Evolutionary conservation across 225 moss, liverwort and hornwort genomes (phyloP), one percentile per base, ranked within the genome.

Genomic region (Marchantia polymorpha): DNA sequence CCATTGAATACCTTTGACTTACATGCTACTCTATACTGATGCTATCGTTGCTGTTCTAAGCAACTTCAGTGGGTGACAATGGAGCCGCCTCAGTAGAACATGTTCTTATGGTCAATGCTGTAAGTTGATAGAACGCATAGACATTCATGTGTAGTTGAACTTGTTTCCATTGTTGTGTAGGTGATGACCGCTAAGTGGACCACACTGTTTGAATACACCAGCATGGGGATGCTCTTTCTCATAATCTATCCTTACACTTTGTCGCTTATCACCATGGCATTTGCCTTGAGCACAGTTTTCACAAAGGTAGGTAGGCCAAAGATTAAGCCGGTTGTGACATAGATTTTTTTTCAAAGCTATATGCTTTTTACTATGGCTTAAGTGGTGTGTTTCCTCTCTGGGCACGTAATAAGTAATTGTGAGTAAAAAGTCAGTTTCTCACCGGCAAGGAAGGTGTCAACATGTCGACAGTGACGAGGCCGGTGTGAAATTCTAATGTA

Each of bases 221-320:
- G 87, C 83, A 80, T 70, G 71, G 89, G 86, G 71, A 88, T 86
- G 30, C 84, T 90, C 74, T 93, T 91, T 83, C 60, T 90, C 25
- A 89, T 94, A 78, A 87, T 91, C 63, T 94, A 90, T 79, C 86
- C 91, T 16, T 94, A 87, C 79, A 91, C 93, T 52, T 85, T 94
- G 82, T 93, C 92, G 68, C 81, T 94, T 49, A 93, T 84, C 56
- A 94, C 94, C 49, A 91, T 94, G 93, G 94, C 94, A 64, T 94
- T 93, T 81, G 89, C 94, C 78, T 85, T 94, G 83, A 94, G 94
- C 84, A 87, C 90, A 27, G 75, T 94, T 66, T 93, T 94, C 76
- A 84, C 90, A 25, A 94, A 93, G 91, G 94, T 94, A 79, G 52
- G 77, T 50, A 26, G 50, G 58, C 17, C 74, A 55, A 16, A 15